Evolutionary conservation across 805 yeast genomes (phyloP).

Genomic region (Candida loeiensis): DNA sequence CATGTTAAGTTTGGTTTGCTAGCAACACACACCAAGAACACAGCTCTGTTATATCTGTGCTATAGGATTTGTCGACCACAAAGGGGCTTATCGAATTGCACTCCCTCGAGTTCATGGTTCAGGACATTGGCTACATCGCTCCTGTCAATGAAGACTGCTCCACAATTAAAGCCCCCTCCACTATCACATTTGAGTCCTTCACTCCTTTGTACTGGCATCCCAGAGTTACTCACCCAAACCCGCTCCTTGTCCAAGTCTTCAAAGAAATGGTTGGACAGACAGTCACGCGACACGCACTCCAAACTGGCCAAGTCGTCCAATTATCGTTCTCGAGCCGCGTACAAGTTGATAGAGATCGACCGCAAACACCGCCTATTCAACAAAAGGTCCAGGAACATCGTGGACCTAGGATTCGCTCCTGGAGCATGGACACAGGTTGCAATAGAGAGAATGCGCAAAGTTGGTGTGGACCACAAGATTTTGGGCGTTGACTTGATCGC

Average conservation of each 20-base stretch:
- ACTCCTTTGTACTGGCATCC: background rate
- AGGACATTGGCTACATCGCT: too few species aligned
- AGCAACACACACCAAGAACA: too few species aligned
- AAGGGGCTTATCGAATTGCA: too few species aligned
- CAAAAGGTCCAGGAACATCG: constrained; percentile 52
- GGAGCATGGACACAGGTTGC: constrained; percentile 33
- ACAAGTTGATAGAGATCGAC: constrained; percentile 75
- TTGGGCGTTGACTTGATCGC: constrained; percentile 31
- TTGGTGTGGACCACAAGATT: constrained; percentile 13
- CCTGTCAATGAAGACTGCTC: too few species aligned
- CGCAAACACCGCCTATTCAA: constrained; percentile 56
- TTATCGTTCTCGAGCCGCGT: constrained; percentile 85
- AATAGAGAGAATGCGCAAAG: constrained; percentile 13
- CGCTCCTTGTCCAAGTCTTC: constrained; percentile 47
- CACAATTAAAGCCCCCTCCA: background rate
- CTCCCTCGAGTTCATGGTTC: too few species aligned
- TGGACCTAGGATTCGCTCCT: constrained; percentile 61
- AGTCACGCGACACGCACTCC: constrained; percentile 59
- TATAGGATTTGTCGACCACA: too few species aligned
- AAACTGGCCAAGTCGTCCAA: constrained; percentile 61
- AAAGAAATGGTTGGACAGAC: constrained; percentile 72
- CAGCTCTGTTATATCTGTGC: too few species aligned
- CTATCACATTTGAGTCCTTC: background rate
- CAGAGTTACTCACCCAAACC: background rate
- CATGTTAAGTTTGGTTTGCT: too few species aligned